Percentiles rank a stretch among this genome's conserved stretches.
phyloP scores from a whole-genome alignment of 768 basidiomycete genomes.

The Strobilomyces dryophilus region DNA sequence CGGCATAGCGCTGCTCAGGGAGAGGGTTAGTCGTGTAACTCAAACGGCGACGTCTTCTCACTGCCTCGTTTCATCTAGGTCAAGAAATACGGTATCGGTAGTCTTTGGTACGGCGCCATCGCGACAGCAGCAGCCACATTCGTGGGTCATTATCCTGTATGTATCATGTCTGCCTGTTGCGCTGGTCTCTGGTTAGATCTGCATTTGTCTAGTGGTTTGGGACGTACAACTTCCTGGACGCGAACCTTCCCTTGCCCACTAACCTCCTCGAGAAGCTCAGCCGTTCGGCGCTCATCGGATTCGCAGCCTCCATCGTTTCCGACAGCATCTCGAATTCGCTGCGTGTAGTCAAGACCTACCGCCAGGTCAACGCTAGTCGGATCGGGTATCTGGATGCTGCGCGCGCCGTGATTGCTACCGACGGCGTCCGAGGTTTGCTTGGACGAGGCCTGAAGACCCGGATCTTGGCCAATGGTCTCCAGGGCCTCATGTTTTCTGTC shows the following conservation, averaged over 20 bases:
- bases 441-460: constrained; percentile 89
- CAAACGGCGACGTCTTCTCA: not conserved
- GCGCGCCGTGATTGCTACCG: constrained; percentile 64
- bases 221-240: constrained; percentile 80
- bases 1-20: constrained; percentile 62
- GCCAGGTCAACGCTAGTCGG: constrained; percentile 81
- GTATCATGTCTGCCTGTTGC: constrained; percentile 17
- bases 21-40: constrained; percentile 44
- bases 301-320: constrained; percentile 78
- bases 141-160: constrained; percentile 84
- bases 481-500: constrained; percentile 87
- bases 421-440: constrained; percentile 76
- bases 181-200: not conserved
- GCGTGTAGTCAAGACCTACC: constrained; percentile 91
- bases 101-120: constrained; percentile 86
- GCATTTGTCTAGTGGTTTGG: constrained; percentile 63
- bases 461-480: constrained; percentile 85
- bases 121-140: constrained; percentile 94
- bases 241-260: constrained; percentile 52
- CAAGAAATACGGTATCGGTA: constrained; percentile 67
- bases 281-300: constrained; percentile 90
- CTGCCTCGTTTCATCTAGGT: constrained; percentile 41
- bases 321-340: constrained; percentile 87
- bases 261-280: constrained; percentile 54
- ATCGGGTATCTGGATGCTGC: constrained; percentile 82